Base-by-base conservation (phyloP, 331 rosid species). In the Telfairia occidentalis region DNA sequence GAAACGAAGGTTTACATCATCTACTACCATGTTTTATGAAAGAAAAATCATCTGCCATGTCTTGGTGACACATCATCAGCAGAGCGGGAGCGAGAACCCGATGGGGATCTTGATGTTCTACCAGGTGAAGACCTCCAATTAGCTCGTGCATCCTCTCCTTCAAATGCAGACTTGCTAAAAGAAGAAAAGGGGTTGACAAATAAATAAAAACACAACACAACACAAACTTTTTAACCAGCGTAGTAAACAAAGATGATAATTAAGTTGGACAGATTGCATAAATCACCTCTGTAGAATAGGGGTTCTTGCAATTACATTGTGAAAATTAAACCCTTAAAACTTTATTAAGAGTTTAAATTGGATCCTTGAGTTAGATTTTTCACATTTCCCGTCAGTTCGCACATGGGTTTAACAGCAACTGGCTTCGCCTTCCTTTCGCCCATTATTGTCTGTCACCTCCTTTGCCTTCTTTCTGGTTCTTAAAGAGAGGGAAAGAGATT, bases 21-120 rank as follows among this genome's bases (percentile, higher is more conserved):
- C 71, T 35, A 34, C 70, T 30, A 37, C 48, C 71, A 32, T 35
- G 29, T 64, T 34, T n/a, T 64, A 29, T 37, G 29, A 35, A 64
- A 37, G 72, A 37, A 35, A 63, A 65, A n/a, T 65, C 72, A 65
- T 65, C 96, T 81, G 78, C 90, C 85, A 70, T 79, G 96, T 73
- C 90, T 81, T 29, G 98, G 96, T 23, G 94, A 92, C 66, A 83
- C 69, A 57, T 90, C 96, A 1, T 90, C 96, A 1, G 87, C 82
- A 63, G 96, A 90, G 66, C 94, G 86, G 78, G 97, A 91, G 76
- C 97, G 86, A 42, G 97, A 88, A 23, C 96, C 86, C 10, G 83
- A 69, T 34, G 97, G 98, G 23, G 97, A 91, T 60, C 93, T 83
- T 18, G 96, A 94, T 65, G 76, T 84, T 82, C 90, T 82, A 53